Percentiles rank a stretch among this genome's conserved stretches.
Evolutionary conservation across 1,284 basidiomycete genomes (phyloP).

Genomic region (Ceratobasidium sp.): DNA sequence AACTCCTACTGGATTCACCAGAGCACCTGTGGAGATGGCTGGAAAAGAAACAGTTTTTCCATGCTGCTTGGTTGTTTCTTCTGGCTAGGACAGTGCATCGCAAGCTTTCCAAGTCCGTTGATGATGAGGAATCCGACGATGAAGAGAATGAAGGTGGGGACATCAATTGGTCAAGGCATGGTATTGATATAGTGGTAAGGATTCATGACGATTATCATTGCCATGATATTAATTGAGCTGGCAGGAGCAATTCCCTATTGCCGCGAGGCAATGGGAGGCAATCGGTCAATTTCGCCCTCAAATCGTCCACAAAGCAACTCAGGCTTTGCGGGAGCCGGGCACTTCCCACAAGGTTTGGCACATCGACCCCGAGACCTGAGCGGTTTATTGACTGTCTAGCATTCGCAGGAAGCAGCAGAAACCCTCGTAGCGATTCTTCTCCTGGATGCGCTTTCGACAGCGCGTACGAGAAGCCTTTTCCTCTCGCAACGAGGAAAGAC

Average conservation of each 20-base stretch:
- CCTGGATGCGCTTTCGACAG: slow-evolving; percentile 82
- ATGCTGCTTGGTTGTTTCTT: slow-evolving; percentile 89
- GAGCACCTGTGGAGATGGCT: slow-evolving; percentile 90
- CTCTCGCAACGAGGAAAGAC: slow-evolving; percentile 80
- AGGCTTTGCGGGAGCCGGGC: slow-evolving; percentile 73
- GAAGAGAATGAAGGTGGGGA: slow-evolving; percentile 44
- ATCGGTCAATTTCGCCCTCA: slow-evolving; percentile 86
- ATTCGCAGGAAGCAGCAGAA: slow-evolving; percentile 74
- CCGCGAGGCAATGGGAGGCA: slow-evolving; percentile 91
- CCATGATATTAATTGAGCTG: slow-evolving; percentile 21
- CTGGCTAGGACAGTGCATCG: slow-evolving; percentile 85
- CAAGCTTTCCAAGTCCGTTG: slow-evolving; percentile 71
- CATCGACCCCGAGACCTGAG: slow-evolving; percentile 46
- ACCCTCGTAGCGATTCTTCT: slow-evolving; percentile 85
- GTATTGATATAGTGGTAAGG: slow-evolving; percentile 74
- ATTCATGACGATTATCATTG: neutral
- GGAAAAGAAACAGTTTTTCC: slow-evolving; percentile 80
- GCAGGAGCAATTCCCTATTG: slow-evolving; percentile 84
- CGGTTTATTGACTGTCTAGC: slow-evolving; percentile 13
- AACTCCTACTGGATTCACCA: slow-evolving; percentile 87
- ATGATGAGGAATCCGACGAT: slow-evolving; percentile 67
- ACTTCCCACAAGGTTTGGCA: slow-evolving; percentile 23
- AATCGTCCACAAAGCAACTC: slow-evolving; percentile 84
- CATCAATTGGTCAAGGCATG: slow-evolving; percentile 69
- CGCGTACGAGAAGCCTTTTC: slow-evolving; percentile 77